Base-by-base conservation (phyloP, 768 basidiomycete genomes). In the Boletus pseudopeckii region DNA sequence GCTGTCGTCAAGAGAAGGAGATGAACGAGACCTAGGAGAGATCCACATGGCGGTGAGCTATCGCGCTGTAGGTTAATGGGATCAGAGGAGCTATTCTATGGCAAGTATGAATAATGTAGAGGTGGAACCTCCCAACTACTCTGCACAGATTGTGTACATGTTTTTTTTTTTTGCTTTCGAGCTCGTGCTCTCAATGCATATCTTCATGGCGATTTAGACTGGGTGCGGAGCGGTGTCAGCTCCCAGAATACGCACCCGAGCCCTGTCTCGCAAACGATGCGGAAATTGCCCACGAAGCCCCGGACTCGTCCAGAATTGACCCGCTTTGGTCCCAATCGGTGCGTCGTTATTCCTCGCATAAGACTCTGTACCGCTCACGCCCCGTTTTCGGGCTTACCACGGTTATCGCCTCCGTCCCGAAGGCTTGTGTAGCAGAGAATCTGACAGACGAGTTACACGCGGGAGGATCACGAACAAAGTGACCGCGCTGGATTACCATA, bases 1-100 rank as follows among this genome's bases (percentile, higher is more conserved):
- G 87, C 55, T 68, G 68, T 50, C 75, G 74, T 44, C 77, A 79
- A 58, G 79, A 80, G 57, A 74, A 68, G 54, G 70, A 74, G 54
- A 72, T 72, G 69, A 71, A 61, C 40, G 69, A 72, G 56, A 67
- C 57, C 9, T 59, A 64, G 51, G 33, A 39, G 22, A n/a, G 22
- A 22, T 36, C 20, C 14, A 5, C 6, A 18, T 32, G 36, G 18
- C 4, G 56, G 32, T 57, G 48, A 45, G 53, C 17, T 36, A 34
- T 44, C 28, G 54, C 44, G 43, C 17, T 68, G 65, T 70, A 62
- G 47, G 60, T 52, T 68, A 57, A 26, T 47, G 33, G 26, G 58
- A 54, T 38, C 22, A 59, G 56, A 54, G 10, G 52, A 42, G 51
- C 6, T 70, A 72, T 70, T 61, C 32, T 72, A 70, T 63, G 55